phyloP scores from a whole-genome alignment of 2,329 filamentous ascomycete species.

The Didymosphaeria variabile region DNA sequence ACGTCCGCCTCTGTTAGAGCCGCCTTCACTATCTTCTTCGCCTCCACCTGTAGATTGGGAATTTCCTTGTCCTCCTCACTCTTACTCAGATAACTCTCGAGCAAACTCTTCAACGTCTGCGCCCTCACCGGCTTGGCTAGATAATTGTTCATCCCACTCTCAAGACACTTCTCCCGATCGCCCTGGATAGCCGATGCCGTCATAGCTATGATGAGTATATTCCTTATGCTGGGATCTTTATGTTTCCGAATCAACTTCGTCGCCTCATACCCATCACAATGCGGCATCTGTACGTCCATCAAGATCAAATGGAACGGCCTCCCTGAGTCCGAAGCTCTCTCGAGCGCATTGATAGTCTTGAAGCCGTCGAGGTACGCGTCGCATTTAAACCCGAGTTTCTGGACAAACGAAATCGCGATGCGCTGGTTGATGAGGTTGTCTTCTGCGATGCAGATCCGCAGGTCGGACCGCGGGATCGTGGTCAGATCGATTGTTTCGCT shows the following conservation, averaged over 20 bases:
- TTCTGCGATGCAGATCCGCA: conserved; percentile 92
- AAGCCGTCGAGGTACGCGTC: conserved; percentile 90
- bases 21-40: conserved; percentile 53
- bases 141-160: conserved; percentile 97
- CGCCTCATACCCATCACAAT: conserved; percentile 91
- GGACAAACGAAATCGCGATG: conserved; percentile 91
- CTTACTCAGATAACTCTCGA: conserved; percentile 72
- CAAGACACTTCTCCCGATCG: conserved; percentile 93
- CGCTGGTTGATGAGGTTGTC: conserved; percentile 95
- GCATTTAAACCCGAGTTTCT: conserved; percentile 84
- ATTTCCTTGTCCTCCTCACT: conserved; percentile 47
- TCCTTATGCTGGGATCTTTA: conserved; percentile 76
- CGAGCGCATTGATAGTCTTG: conserved; percentile 87
- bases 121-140: conserved; percentile 94
- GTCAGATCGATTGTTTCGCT: conserved; percentile 62
- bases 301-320: conserved; percentile 87
- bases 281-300: conserved; percentile 97
- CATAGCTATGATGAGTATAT: conserved; percentile 95
- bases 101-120: conserved; percentile 83
- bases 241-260: conserved; percentile 85
- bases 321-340: conserved; percentile 73
- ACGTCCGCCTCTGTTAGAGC: conserved; percentile 31
- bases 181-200: conserved; percentile 94
- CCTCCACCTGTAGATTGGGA: conserved; percentile 57
- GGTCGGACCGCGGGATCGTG: conserved; percentile 75